These are phyloP conservation scores for Suillus weaverae DNA, from an alignment of 768 basidiomycete genomes.

Conservation along the genomic window DNA sequence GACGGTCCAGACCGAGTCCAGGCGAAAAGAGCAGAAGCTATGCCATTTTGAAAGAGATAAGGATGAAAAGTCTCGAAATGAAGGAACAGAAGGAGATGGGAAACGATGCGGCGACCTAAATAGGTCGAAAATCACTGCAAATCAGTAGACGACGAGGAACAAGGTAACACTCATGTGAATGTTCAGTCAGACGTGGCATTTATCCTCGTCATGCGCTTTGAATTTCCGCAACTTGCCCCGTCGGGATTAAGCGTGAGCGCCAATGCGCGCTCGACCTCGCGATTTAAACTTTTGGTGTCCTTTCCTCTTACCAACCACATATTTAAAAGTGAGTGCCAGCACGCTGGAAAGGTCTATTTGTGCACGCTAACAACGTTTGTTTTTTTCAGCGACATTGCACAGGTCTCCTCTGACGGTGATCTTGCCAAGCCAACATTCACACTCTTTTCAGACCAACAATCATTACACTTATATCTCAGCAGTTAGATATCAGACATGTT, in stretches of 20 bases:
- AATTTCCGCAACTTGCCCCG: not conserved
- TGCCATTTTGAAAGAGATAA: not conserved
- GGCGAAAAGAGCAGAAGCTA: not conserved
- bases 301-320: not conserved
- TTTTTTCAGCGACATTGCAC: not conserved
- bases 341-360: not conserved
- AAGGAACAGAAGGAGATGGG: not conserved
- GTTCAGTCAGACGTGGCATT: not conserved
- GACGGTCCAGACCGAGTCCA: not conserved
- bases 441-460: slow-evolving; percentile 32
- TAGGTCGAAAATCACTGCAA: slow-evolving; percentile 3
- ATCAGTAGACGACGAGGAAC: not conserved
- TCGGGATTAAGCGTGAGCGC: not conserved
- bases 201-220: not conserved
- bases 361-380: not conserved
- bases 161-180: not conserved
- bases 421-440: slow-evolving; percentile 15
- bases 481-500: slow-evolving; percentile 31
- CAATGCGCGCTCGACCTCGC: not conserved
- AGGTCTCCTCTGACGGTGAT: not conserved
- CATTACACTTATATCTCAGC: slow-evolving; percentile 20
- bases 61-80: not conserved
- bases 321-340: not conserved
- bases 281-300: not conserved
- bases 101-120: not conserved